A percentile compares a stretch with the other conserved stretches of the same genome.
Conservation (phyloP, 2,329 filamentous ascomycete species). For the Nigrograna mackinnonii region DNA sequence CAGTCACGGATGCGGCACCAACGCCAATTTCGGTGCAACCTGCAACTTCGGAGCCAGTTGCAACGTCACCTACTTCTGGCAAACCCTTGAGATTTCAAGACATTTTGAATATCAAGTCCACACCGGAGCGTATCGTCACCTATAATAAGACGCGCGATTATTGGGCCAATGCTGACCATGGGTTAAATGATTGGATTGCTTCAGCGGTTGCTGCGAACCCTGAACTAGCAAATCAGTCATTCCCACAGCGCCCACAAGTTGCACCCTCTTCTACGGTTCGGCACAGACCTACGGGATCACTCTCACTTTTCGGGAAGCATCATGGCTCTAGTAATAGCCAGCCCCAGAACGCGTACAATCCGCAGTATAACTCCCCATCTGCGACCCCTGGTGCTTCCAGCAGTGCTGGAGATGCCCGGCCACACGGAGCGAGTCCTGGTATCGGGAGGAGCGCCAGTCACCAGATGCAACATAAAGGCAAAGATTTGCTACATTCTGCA, state of each 20-base stretch:
- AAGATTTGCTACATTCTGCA: slow-evolving; percentile 84
- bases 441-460: slow-evolving; percentile 26
- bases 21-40: neutral
- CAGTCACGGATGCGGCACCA: too few species aligned
- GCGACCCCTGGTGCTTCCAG: slow-evolving; percentile 24
- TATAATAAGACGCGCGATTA: slow-evolving; percentile 74
- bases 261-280: slow-evolving; percentile 38
- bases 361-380: slow-evolving; percentile 24
- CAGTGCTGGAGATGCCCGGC: slow-evolving; percentile 7
- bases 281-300: slow-evolving; percentile 39
- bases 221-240: slow-evolving; percentile 48
- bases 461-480: slow-evolving; percentile 76
- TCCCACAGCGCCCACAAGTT: slow-evolving; percentile 18
- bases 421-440: slow-evolving; percentile 21
- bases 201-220: slow-evolving; percentile 54
- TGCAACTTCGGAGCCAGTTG: slow-evolving; percentile 16
- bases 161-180: slow-evolving; percentile 74
- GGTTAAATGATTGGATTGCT: slow-evolving; percentile 66
- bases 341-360: slow-evolving; percentile 10
- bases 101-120: slow-evolving; percentile 70
- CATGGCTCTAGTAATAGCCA: slow-evolving; percentile 23
- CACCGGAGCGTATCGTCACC: slow-evolving; percentile 70
- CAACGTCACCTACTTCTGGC: slow-evolving; percentile 24
- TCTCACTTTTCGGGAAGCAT: slow-evolving; percentile 41
- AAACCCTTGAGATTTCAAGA: slow-evolving; percentile 68